Conservation (phyloP, 192 early-diverging fungal species). For the Chytriomyces sp. region DNA sequence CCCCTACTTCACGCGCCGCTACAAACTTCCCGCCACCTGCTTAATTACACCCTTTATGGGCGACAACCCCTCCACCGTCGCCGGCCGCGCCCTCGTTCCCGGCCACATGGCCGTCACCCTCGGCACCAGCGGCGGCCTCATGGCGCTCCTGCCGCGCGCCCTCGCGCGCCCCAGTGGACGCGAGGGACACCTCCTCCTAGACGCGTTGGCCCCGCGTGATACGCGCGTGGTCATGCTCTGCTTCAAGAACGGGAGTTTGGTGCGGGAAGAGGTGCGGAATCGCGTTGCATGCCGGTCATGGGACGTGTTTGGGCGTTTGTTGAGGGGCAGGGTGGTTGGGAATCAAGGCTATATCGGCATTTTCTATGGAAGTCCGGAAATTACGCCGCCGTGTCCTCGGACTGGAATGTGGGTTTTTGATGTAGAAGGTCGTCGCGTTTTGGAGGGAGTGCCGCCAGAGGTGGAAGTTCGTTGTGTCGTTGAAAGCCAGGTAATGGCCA, state of each 20-base stretch:
- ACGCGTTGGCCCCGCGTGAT: constrained; percentile 61
- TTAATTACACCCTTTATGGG: constrained; percentile 46
- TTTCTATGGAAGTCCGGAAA: constrained; percentile 74
- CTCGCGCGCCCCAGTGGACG: constrained; percentile 38
- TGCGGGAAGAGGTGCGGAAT: constrained; percentile 69
- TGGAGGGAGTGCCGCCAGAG: constrained; percentile 15
- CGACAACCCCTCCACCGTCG: constrained; percentile 77
- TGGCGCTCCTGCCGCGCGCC: constrained; percentile 50
- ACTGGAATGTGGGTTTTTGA: constrained; percentile 55
- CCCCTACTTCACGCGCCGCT: constrained; percentile 64
- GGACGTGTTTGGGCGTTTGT: constrained; percentile 56
- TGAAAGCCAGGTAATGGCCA: constrained; percentile 70
- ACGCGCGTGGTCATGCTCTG: constrained; percentile 78
- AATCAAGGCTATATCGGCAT: constrained; percentile 59
- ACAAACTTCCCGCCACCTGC: constrained; percentile 55
- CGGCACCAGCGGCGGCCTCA: constrained; percentile 78
- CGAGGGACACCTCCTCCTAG: constrained; percentile 59
- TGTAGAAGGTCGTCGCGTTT: constrained; percentile 33
- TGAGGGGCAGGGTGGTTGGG: constrained; percentile 21
- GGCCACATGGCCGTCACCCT: constrained; percentile 71
- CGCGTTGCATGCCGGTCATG: constrained; percentile 53
- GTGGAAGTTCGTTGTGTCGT: constrained; percentile 66
- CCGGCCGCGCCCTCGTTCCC: constrained; percentile 52
- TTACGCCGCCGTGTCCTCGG: constrained; percentile 68
- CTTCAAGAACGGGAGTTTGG: constrained; percentile 87